Percentiles rank a stretch among this genome's conserved stretches.
Conservation (phyloP, 2,329 filamentous ascomycete genomes). For the Colletotrichum tropicicola region DNA sequence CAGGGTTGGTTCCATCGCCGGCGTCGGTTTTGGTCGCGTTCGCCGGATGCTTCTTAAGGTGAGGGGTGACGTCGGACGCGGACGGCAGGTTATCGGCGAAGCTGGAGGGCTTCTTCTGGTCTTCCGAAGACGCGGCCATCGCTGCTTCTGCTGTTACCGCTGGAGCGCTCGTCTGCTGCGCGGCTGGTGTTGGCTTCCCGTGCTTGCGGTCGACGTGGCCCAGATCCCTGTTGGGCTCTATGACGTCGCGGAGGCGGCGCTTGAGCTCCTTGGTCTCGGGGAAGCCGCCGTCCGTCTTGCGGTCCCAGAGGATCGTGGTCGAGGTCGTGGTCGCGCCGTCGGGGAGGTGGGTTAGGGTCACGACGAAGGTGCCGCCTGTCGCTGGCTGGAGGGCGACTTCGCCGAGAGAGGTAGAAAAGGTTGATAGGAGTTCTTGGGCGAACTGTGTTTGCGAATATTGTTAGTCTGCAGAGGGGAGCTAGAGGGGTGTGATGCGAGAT, state of each 20-base stretch:
- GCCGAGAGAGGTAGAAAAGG: slow-evolving; percentile 83
- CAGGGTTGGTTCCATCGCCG: background rate
- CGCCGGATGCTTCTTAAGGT: slow-evolving; percentile 20
- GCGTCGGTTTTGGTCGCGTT: slow-evolving; percentile 2
- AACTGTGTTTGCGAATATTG: slow-evolving; percentile 62
- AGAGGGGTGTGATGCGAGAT: background rate
- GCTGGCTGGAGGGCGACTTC: slow-evolving; percentile 88
- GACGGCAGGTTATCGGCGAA: slow-evolving; percentile 2
- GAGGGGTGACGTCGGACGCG: slow-evolving; percentile 4
- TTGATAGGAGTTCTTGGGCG: slow-evolving; percentile 94
- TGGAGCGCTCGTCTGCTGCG: too few relatives aligned
- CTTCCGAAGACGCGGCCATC: background rate
- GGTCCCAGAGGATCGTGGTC: slow-evolving; percentile 81
- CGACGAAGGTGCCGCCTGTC: slow-evolving; percentile 84
- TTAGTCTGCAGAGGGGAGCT: background rate
- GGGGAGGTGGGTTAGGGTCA: slow-evolving; percentile 64
- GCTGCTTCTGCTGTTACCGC: background rate
- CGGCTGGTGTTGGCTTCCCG: slow-evolving; percentile 18
- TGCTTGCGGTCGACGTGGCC: slow-evolving; percentile 79
- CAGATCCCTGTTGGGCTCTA: slow-evolving; percentile 80
- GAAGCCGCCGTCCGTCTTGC: slow-evolving; percentile 87
- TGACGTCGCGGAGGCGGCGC: slow-evolving; percentile 80
- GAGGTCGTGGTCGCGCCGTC: slow-evolving; percentile 39
- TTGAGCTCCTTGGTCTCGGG: slow-evolving; percentile 95
- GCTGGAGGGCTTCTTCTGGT: too few relatives aligned